Evolutionary conservation across 768 basidiomycete genomes (phyloP).

Genomic region (Leccinum boreale): DNA sequence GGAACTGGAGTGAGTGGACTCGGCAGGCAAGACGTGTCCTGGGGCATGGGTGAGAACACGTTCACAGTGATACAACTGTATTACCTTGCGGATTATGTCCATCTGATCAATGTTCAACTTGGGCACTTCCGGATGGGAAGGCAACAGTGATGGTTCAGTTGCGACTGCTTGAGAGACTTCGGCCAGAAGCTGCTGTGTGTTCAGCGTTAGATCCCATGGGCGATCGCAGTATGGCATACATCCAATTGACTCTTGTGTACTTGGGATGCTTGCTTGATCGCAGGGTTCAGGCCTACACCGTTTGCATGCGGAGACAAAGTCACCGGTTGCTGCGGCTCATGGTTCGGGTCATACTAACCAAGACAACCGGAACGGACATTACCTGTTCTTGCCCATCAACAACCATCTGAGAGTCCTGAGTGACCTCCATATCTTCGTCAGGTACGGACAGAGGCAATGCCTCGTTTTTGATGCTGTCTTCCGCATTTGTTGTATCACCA

Average conservation of each 20-base stretch:
- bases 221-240: conserved; percentile 20
- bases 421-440: conserved; percentile 2
- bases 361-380: conserved; percentile 1
- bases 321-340: conserved; percentile 4
- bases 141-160: conserved; percentile 25
- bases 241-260: conserved; percentile 25
- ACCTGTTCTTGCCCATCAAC: conserved; percentile 23
- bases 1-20: conserved; percentile 21
- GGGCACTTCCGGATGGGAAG: conserved; percentile 23
- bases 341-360: neutral
- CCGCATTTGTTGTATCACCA: neutral
- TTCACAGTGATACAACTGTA: neutral
- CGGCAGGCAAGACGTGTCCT: conserved; percentile 19
- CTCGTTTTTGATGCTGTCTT: neutral
- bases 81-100: conserved; percentile 12
- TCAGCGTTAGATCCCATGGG: conserved; percentile 17
- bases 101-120: conserved; percentile 12
- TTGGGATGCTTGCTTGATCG: conserved; percentile 8
- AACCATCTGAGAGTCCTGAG: conserved; percentile 11
- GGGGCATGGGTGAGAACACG: neutral
- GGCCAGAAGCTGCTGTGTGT: conserved; percentile 21
- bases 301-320: neutral
- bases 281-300: conserved; percentile 8
- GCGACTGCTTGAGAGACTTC: conserved; percentile 30
- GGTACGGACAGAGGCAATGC: neutral